Evolutionary conservation across 352 stramenopile species (phyloP), one percentile per base, ranked within the genome.

Genomic region (Phytophthora sp.): DNA sequence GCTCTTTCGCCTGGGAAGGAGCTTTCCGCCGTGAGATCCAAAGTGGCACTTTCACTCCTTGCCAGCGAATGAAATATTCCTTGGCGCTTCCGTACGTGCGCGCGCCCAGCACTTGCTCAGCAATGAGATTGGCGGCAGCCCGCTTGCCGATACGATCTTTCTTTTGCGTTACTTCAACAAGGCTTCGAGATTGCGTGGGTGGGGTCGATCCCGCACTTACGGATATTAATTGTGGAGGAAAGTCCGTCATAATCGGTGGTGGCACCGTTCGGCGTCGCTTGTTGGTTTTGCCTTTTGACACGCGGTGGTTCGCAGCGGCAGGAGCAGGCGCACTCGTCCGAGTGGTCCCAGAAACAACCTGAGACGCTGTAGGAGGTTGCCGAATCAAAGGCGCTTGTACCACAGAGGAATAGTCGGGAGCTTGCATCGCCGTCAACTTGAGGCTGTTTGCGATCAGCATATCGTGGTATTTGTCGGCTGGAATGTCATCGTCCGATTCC

Each of bases 11-110:
- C 45, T 88, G 71, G 0, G 20, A 26, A 0, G 63, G 45, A 30
- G 64, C 73, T 54, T 82, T 78, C 2, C 69, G 68, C 3, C 72
- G 65, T 11, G 61, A 7, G 26, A 85, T 76, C 79, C 79, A 88
- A 6, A 66, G 45, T 6, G 74, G 72, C 16, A 39, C 21, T 1
- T 18, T 16, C 3, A 69, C 15, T 21, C 54, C 69, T 57, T 54
- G 23, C 74, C 72, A 85, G 36, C 74, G 46, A 55, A 88, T 69
- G 7, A 69, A 49, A 57, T 73, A 88, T 47, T 83, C 75, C 27
- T 54, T 77, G 16, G 52, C 26, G 0, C 16, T 69, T 21, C 55
- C 62, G 15, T 54, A 63, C 1, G 49, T 57, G 16, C 79, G 74
- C 21, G 63, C 36, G 8, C 35, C 50, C 31, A 85, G 29, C 21